These are phyloP conservation scores for Sphaerobolus stellatus DNA, from an alignment of 1,284 basidiomycete species.

Conservation along the genomic window DNA sequence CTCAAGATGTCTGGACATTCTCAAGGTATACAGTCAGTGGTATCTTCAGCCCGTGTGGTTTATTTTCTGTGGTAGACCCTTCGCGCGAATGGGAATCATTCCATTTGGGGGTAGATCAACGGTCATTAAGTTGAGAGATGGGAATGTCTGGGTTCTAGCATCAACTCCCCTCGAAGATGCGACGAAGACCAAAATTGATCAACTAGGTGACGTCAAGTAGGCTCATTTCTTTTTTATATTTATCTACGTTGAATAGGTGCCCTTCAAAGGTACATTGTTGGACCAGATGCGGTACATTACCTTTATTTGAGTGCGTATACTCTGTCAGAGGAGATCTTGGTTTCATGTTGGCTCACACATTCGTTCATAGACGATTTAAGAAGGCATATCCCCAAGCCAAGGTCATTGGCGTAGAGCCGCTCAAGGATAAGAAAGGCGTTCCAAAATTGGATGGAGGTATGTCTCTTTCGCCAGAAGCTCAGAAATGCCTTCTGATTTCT, in stretches of 20 bases:
- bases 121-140: slow-evolving; percentile 70
- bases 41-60: slow-evolving; percentile 1
- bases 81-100: slow-evolving; percentile 59
- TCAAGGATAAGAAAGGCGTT: slow-evolving; percentile 40
- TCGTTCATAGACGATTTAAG: slow-evolving; percentile 74
- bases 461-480: slow-evolving; percentile 19
- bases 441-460: slow-evolving; percentile 61
- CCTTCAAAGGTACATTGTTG: slow-evolving; percentile 63
- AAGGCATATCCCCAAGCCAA: slow-evolving; percentile 77
- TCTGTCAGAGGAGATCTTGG: too few relatives aligned
- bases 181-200: slow-evolving; percentile 69
- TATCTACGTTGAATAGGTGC: too few relatives aligned
- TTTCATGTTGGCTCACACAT: background rate
- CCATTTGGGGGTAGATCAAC: slow-evolving; percentile 83
- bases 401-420: slow-evolving; percentile 63
- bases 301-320: slow-evolving; percentile 57
- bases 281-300: slow-evolving; percentile 64
- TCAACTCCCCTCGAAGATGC: slow-evolving; percentile 77
- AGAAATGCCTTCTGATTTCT: slow-evolving; percentile 8
- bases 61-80: too few relatives aligned
- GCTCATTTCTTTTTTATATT: background rate
- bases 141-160: slow-evolving; percentile 85
- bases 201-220: slow-evolving; percentile 77
- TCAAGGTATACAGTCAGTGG: slow-evolving; percentile 56
- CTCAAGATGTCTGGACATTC: slow-evolving; percentile 69